phyloP scores from a whole-genome alignment of 106 monocot genomes.

The Vanilla planifolia region DNA sequence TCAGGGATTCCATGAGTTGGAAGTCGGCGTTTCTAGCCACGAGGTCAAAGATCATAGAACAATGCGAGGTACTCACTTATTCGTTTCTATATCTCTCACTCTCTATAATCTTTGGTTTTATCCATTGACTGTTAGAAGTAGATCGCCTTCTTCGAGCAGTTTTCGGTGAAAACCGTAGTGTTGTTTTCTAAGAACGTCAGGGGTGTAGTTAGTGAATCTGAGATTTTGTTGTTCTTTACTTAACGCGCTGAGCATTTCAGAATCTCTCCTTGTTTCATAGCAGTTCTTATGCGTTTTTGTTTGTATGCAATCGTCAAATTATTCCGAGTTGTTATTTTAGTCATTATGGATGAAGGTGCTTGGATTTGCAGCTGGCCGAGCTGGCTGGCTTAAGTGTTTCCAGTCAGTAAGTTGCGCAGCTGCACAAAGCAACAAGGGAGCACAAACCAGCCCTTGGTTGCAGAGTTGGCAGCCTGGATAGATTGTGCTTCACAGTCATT shows the following conservation, averaged over 20 bases:
- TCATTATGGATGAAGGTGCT: not conserved
- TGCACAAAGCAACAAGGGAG: conserved; percentile 39
- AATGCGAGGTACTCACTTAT: conserved; percentile 55
- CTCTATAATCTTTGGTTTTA: too few relatives aligned
- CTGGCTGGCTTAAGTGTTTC: conserved; percentile 54
- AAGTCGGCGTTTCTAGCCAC: conserved; percentile 43
- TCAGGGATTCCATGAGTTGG: conserved; percentile 51
- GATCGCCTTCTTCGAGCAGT: not conserved
- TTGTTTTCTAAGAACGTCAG: too few relatives aligned
- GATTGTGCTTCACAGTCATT: conserved; percentile 16
- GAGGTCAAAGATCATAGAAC: conserved; percentile 49
- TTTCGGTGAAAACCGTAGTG: too few relatives aligned
- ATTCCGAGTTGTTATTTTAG: too few relatives aligned
- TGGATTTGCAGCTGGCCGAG: conserved; percentile 79
- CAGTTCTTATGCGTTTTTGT: too few relatives aligned
- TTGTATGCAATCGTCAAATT: too few relatives aligned
- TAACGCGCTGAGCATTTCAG: too few relatives aligned
- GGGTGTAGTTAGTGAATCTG: not conserved
- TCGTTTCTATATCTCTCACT: not conserved
- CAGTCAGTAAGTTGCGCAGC: conserved; percentile 77
- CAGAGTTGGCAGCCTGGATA: conserved; percentile 32
- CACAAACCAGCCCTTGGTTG: conserved; percentile 62
- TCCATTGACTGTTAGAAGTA: not conserved
- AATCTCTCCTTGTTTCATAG: too few relatives aligned
- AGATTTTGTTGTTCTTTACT: not conserved